Evolutionary conservation across 768 basidiomycete species (phyloP), one percentile per base, ranked within the genome.

Genomic region (Lepiota venenata): DNA sequence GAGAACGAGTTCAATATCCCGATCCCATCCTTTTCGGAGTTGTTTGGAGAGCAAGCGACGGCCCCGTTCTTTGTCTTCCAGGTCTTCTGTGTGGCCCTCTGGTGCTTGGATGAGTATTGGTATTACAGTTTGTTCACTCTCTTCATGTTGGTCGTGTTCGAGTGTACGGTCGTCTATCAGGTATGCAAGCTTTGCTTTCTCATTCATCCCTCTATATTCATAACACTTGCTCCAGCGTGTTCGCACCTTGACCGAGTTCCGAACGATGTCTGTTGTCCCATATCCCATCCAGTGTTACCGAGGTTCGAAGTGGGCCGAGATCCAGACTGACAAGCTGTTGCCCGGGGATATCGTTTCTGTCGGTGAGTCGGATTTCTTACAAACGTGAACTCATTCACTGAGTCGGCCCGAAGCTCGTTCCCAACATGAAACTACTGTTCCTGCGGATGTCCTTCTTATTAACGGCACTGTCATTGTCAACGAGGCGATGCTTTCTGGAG

Each of bases 41-140:
- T 99, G 35, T 98, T 99, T 61, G 79, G 75, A 20, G 97, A 99
- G 74, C 97, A 99, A 65, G 94, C 96, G 1, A 95, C 94, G 4
- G 97, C 97, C 0, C 97, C 97, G 0, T 99, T 99, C 81, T 99
- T 99, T 70, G 97, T 99, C 22, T 99, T 99, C 72, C 97, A 99
- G 71, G 73, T 98, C 15, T 98, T 99, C 72, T 98, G 97, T 59
- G 97, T 98, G 1, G 93, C 91, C 0, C 75, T 99, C 9, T 99
- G 97, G 97, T 93, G 90, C 66, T 71, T 99, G 62, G 97, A 99
- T 63, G 97, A 98, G 67, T 99, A 98, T 69, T 98, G 94, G 95
- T 98, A 97, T 69, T 99, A 98, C 77, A 89, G 90, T 52, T 69
- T 99, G 38, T 99, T 99, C 74, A 98, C 97, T 1, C 77, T 95